These are phyloP conservation scores for Sergeia podlipaevii DNA, from an alignment of 208 protist genomes.

Conservation along the genomic window DNA sequence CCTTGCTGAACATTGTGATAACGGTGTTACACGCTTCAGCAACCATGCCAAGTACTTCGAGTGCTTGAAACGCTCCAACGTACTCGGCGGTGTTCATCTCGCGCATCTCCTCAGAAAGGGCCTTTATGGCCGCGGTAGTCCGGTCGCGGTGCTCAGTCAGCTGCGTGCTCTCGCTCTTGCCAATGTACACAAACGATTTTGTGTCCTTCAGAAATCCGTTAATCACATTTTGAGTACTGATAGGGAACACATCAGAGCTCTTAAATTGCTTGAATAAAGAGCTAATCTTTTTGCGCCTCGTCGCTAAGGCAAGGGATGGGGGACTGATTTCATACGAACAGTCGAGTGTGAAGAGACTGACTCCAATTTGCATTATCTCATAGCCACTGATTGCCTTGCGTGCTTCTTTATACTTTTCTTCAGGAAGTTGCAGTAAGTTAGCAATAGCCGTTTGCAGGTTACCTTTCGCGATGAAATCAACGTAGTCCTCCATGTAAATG, in stretches of 20 bases:
- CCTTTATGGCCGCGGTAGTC: too few relatives aligned
- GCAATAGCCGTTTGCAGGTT: background rate
- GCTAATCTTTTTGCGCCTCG: too few relatives aligned
- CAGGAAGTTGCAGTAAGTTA: constrained; percentile 21
- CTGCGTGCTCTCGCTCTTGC: too few relatives aligned
- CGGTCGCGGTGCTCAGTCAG: too few relatives aligned
- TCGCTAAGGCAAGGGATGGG: too few relatives aligned
- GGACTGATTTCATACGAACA: too few relatives aligned
- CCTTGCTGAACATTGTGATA: background rate
- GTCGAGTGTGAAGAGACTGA: constrained; percentile 57
- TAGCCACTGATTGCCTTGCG: constrained; percentile 23
- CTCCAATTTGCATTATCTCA: constrained; percentile 53
- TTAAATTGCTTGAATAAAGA: too few relatives aligned
- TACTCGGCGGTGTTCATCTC: background rate
- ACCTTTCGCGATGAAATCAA: background rate
- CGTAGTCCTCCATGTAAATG: constrained; percentile 19
- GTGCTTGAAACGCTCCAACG: background rate
- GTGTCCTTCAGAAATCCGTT: too few relatives aligned
- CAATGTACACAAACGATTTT: too few relatives aligned
- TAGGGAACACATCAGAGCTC: too few relatives aligned
- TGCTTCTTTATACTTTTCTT: constrained; percentile 33
- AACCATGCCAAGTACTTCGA: constrained; percentile 6
- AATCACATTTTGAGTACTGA: too few relatives aligned
- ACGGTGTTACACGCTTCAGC: too few relatives aligned
- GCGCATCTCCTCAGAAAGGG: background rate